Evolutionary conservation across 1,284 basidiomycete genomes (phyloP).

Genomic region (Polyporus tsugae): DNA sequence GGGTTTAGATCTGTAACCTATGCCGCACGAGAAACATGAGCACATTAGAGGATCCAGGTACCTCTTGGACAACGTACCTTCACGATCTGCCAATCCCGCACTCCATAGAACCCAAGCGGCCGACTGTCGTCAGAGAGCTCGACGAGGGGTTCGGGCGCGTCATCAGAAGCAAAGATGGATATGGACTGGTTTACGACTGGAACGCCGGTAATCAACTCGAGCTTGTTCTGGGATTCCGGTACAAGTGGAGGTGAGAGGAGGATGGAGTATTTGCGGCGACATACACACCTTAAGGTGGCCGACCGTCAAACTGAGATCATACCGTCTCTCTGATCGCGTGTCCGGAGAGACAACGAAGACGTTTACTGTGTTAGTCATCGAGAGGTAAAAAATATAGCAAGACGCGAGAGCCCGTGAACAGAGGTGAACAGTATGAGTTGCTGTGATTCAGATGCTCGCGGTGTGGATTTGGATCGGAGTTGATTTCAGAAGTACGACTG

Average conservation of each 20-base stretch:
- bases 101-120: constrained; percentile 78
- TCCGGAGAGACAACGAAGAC: constrained; percentile 87
- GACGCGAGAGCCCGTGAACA: background rate
- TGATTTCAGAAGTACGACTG: constrained; percentile 1
- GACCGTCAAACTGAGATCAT: constrained; percentile 79
- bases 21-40: background rate
- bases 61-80: constrained; percentile 58
- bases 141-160: constrained; percentile 58
- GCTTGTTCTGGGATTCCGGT: constrained; percentile 66
- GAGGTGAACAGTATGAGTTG: constrained; percentile 18
- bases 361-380: constrained; percentile 65
- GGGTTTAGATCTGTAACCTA: constrained; percentile 87
- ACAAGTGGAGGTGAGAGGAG: background rate
- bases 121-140: constrained; percentile 71
- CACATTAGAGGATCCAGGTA: background rate
- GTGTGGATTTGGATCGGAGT: background rate
- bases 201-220: constrained; percentile 93
- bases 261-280: background rate
- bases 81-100: constrained; percentile 75
- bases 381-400: constrained; percentile 8
- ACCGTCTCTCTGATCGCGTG: constrained; percentile 86
- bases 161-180: constrained; percentile 68
- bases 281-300: constrained; percentile 77
- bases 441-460: constrained; percentile 29
- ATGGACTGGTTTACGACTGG: constrained; percentile 77